Evolutionary conservation across 352 stramenopile species (phyloP), one percentile per base, ranked within the genome.

Genomic region (Phytophthora quininea): DNA sequence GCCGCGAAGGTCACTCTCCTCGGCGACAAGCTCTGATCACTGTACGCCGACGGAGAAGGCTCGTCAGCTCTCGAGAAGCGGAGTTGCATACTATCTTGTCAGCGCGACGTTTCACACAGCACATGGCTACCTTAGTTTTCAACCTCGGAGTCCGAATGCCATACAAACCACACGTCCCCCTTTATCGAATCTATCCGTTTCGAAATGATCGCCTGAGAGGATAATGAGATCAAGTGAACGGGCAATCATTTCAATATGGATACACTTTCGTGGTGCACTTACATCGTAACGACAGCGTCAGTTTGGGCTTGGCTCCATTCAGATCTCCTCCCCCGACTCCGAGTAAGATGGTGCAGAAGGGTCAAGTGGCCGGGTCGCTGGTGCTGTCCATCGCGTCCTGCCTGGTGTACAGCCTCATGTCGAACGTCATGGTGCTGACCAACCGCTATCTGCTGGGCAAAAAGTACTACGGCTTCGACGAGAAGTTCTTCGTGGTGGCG

Each of bases 401-500:
- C 67, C 3, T 94, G 40, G 84, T 91, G 52, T 95, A 95, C 80
- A 93, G 84, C 67, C 42, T 91, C 71, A 93, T 95, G 88, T 93
- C 84, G 7, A 95, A 95, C 76, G 75, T 91, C 54, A 95, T 95
- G 88, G 88, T 95, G 73, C 83, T 95, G 54, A 79, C 84, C 51
- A 95, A 95, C 71, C 88, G 88, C 33, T 95, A 95, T 75, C 71
- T 95, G 49, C 73, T 96, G 32, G 87, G 88, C 33, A 82, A 84
- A 35, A 95, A 92, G 63, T 93, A 92, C 69, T 97, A 87, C 63
- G 83, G 85, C 58, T 97, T 95, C 71, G 74, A 93, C 45, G 82
- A 96, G 31, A 93, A 95, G 73, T 93, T 94, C 71, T 93, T 93
- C 45, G 81, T 99, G 15, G 93, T 99, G 33, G 84, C 98, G 14